Conservation (phyloP, 2,329 filamentous ascomycete genomes). For the Diaporthe amygdali region DNA sequence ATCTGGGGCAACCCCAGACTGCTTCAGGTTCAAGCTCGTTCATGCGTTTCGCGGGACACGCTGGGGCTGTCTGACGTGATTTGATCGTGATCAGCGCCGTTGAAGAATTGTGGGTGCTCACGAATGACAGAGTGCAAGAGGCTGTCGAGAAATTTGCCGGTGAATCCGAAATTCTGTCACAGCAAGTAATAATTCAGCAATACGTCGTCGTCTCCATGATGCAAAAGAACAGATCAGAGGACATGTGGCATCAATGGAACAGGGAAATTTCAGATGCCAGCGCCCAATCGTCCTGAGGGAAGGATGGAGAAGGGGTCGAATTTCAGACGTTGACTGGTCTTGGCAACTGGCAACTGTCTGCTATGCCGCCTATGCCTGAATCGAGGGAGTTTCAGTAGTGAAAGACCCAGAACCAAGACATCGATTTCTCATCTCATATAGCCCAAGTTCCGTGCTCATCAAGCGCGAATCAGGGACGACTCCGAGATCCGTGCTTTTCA, state of each 20-base stretch:
- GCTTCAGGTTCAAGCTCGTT: constrained; percentile 7
- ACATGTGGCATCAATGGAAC: not conserved
- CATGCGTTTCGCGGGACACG: not conserved
- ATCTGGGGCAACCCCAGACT: not conserved
- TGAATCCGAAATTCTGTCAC: not conserved
- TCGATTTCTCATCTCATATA: constrained; percentile 13
- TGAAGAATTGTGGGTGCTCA: not conserved
- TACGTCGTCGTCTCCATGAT: not conserved
- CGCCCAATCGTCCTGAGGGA: not conserved
- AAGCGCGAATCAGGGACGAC: constrained; percentile 16
- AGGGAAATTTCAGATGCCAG: not conserved
- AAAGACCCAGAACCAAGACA: not conserved
- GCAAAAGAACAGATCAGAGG: constrained; percentile 1
- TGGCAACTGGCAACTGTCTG: constrained; percentile 5
- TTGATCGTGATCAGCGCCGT: constrained; percentile 6
- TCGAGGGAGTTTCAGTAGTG: constrained; percentile 9
- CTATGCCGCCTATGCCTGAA: not conserved
- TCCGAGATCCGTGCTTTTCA: not conserved
- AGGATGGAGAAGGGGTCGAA: constrained; percentile 4
- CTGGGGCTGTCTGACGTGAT: not conserved
- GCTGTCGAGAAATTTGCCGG: not conserved
- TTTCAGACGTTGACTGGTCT: constrained; percentile 13
- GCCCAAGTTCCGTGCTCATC: not conserved
- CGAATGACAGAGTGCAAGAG: not conserved
- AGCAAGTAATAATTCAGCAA: not conserved